A percentile compares a stretch with the other conserved stretches of the same genome.
phyloP scores from a whole-genome alignment of 352 stramenopile species.

The Thraustotheca clavata region DNA sequence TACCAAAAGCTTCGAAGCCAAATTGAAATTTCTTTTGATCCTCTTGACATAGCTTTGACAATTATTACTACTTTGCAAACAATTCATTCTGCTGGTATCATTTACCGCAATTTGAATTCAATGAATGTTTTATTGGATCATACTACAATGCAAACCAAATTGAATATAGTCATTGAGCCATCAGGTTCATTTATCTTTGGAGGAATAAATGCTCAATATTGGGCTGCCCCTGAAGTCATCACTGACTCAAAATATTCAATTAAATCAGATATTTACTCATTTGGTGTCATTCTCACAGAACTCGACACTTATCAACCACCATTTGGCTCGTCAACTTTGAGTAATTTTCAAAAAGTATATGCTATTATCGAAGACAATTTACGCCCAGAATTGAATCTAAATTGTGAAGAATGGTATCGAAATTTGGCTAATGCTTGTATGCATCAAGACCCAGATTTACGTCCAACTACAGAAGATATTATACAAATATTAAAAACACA shows the following conservation, averaged over 20 bases:
- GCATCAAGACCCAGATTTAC: neutral
- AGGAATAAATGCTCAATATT: too few species aligned
- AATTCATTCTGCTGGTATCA: too few species aligned
- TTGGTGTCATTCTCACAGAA: neutral
- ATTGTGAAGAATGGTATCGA: neutral
- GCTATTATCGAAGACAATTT: neutral
- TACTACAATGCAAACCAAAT: too few species aligned
- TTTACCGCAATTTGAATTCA: too few species aligned
- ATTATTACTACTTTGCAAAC: too few species aligned
- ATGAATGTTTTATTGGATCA: too few species aligned
- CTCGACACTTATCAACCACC: neutral
- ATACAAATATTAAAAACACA: neutral
- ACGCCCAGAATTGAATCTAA: neutral
- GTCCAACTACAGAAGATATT: neutral
- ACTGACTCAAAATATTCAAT: neutral
- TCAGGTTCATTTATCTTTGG: too few species aligned
- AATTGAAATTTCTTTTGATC: too few species aligned
- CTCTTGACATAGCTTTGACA: too few species aligned
- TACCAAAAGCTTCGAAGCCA: too few species aligned
- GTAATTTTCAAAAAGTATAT: neutral
- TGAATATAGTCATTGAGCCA: too few species aligned
- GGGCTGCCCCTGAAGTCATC: too few species aligned
- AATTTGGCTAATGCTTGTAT: neutral
- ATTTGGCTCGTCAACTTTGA: neutral
- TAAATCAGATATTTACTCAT: neutral